Evolutionary conservation across 345 rosid species (phyloP).

Genomic region (Populus pruinosa): DNA sequence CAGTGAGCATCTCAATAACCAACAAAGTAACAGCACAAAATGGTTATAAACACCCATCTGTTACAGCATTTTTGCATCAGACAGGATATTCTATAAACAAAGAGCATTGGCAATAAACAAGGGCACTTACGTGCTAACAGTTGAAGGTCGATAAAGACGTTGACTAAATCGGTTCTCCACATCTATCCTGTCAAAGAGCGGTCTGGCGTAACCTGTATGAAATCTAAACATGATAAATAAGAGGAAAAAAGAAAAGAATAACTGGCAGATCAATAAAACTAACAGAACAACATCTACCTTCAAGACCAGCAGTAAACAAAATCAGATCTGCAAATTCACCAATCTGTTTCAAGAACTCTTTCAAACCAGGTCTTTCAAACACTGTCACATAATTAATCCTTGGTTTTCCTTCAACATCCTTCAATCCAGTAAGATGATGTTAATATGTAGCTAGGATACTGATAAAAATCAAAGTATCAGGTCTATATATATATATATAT

Average conservation of each 20-base stretch:
- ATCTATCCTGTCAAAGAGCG: slow-evolving; percentile 88
- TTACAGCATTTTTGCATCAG: neutral
- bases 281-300: slow-evolving; percentile 47
- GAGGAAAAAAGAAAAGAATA: neutral
- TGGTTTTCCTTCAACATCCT: slow-evolving; percentile 77
- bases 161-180: slow-evolving; percentile 38
- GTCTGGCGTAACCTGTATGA: slow-evolving; percentile 84
- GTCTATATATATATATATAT: no score
- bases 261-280: slow-evolving; percentile 2
- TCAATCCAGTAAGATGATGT: slow-evolving; percentile 12
- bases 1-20: neutral
- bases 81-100: neutral
- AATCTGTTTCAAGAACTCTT: slow-evolving; percentile 66
- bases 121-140: slow-evolving; percentile 15
- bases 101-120: neutral
- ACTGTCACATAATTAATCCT: slow-evolving; percentile 81
- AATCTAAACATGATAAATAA: slow-evolving; percentile 1
- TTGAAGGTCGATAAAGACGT: slow-evolving; percentile 19
- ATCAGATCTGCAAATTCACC: slow-evolving; percentile 80
- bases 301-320: slow-evolving; percentile 90
- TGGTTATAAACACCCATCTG: neutral
- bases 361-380: slow-evolving; percentile 90
- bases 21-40: neutral
- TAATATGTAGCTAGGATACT: neutral
- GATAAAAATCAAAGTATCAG: neutral